Percentiles rank a stretch among this genome's conserved stretches.
Conservation (phyloP, 2,329 filamentous ascomycete genomes). For the Fusarium euwallaceae region DNA sequence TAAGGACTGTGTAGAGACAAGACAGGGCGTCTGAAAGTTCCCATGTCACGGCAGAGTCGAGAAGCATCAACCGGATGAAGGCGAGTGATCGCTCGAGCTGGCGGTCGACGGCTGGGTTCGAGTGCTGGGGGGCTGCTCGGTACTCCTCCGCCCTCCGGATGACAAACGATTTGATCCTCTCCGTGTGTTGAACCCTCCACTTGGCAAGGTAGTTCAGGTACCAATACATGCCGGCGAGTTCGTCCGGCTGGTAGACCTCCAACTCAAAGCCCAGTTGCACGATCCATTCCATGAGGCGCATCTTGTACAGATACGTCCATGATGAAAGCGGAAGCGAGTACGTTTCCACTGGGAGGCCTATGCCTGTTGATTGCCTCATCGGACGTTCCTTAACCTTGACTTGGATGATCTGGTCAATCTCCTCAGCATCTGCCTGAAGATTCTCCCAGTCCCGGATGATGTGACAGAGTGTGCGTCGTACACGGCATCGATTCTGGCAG, state of each 20-base stretch:
- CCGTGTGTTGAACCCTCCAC: constrained; percentile 76
- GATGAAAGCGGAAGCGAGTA: constrained; percentile 82
- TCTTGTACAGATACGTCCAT: constrained; percentile 92
- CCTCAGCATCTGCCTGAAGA: constrained; percentile 84
- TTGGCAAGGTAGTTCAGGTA: constrained; percentile 82
- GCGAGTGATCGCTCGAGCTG: constrained; percentile 64
- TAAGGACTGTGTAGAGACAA: constrained; percentile 75
- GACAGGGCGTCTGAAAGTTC: constrained; percentile 68
- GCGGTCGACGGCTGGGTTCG: constrained; percentile 51
- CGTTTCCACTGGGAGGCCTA: constrained; percentile 61
- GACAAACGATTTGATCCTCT: constrained; percentile 79
- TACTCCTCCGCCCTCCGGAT: constrained; percentile 55
- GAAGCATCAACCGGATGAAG: constrained; percentile 70
- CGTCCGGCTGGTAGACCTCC: constrained; percentile 87
- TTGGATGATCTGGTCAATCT: constrained; percentile 78
- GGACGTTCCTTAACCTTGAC: constrained; percentile 71
- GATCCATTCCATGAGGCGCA: constrained; percentile 88
- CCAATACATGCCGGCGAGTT: constrained; percentile 91
- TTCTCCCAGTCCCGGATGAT: constrained; percentile 86
- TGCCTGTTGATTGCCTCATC: constrained; percentile 60
- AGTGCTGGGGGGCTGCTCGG: constrained; percentile 21
- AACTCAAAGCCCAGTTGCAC: constrained; percentile 95
- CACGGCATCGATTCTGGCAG: constrained; percentile 90
- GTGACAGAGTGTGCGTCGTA: constrained; percentile 91
- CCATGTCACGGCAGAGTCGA: constrained; percentile 74